Conservation (phyloP, 2,329 filamentous ascomycete genomes). For the Pseudogymnoascus sp. region DNA sequence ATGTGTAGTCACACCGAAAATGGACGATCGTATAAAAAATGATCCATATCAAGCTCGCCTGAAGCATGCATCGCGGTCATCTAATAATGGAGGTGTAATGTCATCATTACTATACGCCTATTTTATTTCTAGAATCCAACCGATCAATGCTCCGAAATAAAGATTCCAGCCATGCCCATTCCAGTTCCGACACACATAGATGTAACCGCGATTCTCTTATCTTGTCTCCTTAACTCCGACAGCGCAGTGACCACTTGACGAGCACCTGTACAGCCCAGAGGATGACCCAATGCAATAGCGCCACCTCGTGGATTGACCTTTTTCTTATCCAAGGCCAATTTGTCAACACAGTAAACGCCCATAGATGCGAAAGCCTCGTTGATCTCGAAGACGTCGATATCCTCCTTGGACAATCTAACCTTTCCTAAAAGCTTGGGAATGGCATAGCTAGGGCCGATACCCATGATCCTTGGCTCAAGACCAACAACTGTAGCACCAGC, state of each 20-base stretch:
- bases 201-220: constrained; percentile 78
- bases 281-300: constrained; percentile 90
- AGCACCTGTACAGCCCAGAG: constrained; percentile 85
- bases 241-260: constrained; percentile 86
- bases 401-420: constrained; percentile 71
- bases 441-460: constrained; percentile 84
- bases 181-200: constrained; percentile 95
- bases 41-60: not conserved
- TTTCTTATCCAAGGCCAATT: constrained; percentile 69
- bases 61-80: not conserved
- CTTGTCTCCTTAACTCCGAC: constrained; percentile 76
- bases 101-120: not conserved
- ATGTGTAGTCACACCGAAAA: not conserved
- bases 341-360: constrained; percentile 83
- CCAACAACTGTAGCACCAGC: constrained; percentile 76
- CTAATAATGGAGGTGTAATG: not conserved
- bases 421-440: constrained; percentile 85
- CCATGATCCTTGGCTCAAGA: constrained; percentile 88
- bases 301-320: constrained; percentile 98
- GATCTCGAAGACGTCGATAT: constrained; percentile 95
- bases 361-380: constrained; percentile 98
- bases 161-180: constrained; percentile 95
- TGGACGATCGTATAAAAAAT: not conserved
- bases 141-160: constrained; percentile 70
- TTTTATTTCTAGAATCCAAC: not conserved